A percentile compares a stretch with the other conserved stretches of the same genome.
Evolutionary conservation across 2,329 filamentous ascomycete genomes (phyloP).

Genomic region (Fusarium stilboides): DNA sequence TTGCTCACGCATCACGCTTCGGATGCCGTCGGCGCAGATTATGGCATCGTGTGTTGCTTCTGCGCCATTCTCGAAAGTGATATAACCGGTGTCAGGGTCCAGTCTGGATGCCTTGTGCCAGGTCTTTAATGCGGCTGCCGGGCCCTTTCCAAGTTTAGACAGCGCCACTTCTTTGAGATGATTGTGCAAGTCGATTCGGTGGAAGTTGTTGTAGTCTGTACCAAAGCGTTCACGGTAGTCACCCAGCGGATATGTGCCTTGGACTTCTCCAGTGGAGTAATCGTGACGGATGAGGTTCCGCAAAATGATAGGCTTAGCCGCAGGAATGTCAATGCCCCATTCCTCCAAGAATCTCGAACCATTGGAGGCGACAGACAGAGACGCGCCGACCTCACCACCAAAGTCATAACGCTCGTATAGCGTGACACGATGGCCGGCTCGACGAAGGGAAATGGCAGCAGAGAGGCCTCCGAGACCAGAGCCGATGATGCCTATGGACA

Average conservation of each 20-base stretch:
- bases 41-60: constrained; percentile 21
- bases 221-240: constrained; percentile 25
- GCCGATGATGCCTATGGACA: constrained; percentile 51
- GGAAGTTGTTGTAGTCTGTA: constrained; percentile 28
- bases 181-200: constrained; percentile 24
- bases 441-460: constrained; percentile 67
- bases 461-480: constrained; percentile 68
- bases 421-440: constrained; percentile 64
- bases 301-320: constrained; percentile 17
- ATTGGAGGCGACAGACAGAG: constrained; percentile 74
- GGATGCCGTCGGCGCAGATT: constrained; percentile 22
- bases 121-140: constrained; percentile 3
- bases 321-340: constrained; percentile 62
- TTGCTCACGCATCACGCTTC: constrained; percentile 23
- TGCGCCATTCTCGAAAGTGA: constrained; percentile 10
- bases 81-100: constrained; percentile 6
- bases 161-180: constrained; percentile 17
- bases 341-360: constrained; percentile 74
- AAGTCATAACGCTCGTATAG: constrained; percentile 72
- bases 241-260: constrained; percentile 21
- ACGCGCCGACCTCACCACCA: constrained; percentile 74
- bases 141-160: neutral
- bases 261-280: constrained; percentile 14
- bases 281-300: constrained; percentile 28
- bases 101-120: constrained; percentile 17